Percentiles rank a stretch among this genome's conserved stretches.
Evolutionary conservation across 331 rosid species (phyloP).

Genomic region (Stylosanthes scabra): DNA sequence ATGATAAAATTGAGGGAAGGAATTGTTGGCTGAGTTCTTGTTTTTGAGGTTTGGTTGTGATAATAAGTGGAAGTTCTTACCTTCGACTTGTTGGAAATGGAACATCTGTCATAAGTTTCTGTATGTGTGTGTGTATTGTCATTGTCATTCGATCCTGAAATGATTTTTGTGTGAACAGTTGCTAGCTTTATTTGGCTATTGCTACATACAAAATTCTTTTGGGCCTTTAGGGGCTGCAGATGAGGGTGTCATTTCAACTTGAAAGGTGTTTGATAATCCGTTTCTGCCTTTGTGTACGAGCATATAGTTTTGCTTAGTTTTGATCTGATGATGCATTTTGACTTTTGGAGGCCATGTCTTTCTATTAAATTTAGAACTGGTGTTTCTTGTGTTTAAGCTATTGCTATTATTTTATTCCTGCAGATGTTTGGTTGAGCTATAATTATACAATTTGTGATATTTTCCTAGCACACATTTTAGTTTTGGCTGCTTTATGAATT

Average conservation of each 20-base stretch:
- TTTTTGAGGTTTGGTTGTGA: neutral
- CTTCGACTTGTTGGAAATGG: neutral
- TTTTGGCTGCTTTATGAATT: neutral
- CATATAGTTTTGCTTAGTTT: neutral
- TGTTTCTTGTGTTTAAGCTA: neutral
- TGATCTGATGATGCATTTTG: neutral
- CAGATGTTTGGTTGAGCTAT: neutral
- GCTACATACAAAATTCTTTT: neutral
- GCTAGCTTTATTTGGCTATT: neutral
- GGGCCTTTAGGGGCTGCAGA: neutral
- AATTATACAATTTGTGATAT: neutral
- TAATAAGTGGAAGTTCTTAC: neutral
- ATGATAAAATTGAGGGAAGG: neutral
- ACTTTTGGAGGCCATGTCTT: neutral
- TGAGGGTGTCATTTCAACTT: neutral
- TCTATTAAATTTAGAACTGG: neutral
- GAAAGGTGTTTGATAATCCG: neutral
- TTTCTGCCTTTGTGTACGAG: neutral
- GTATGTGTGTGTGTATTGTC: too few species aligned
- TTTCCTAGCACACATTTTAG: neutral
- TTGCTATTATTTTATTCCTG: neutral
- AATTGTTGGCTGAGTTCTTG: neutral
- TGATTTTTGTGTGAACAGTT: neutral
- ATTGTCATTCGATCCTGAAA: neutral
- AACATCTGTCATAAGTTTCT: neutral